phyloP scores from a whole-genome alignment of 257 asterid genomes.

The Gentiana dahurica region DNA sequence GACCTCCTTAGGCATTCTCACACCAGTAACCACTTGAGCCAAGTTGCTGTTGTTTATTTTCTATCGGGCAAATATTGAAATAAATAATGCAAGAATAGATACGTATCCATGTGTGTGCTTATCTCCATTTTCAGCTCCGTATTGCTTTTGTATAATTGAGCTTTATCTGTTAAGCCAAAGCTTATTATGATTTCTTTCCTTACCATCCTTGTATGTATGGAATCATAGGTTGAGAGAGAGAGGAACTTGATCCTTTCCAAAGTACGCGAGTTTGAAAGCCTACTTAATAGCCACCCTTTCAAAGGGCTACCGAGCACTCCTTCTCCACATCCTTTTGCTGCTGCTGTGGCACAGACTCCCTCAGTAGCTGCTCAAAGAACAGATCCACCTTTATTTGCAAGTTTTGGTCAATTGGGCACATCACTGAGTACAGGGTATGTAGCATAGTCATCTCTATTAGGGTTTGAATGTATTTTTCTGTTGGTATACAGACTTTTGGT shows the following conservation, averaged over 20 bases:
- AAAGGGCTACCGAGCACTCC: conserved; percentile 29
- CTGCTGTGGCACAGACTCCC: conserved; percentile 19
- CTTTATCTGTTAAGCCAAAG: background rate
- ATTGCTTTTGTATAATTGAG: background rate
- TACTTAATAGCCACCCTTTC: conserved; percentile 35
- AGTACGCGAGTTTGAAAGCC: conserved; percentile 61
- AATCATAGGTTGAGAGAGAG: conserved; percentile 72
- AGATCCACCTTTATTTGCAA: conserved; percentile 45
- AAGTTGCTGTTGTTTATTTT: too few relatives aligned
- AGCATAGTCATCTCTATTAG: conserved; percentile 12
- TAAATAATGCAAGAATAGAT: too few relatives aligned
- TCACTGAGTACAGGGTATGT: conserved; percentile 47
- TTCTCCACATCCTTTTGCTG: conserved; percentile 37
- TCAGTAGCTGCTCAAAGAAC: conserved; percentile 22
- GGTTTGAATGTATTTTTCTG: conserved; percentile 8
- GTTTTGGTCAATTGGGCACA: conserved; percentile 61
- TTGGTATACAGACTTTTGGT: background rate
- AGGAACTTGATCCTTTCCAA: conserved; percentile 55
- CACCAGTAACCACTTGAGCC: too few relatives aligned
- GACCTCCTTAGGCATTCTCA: too few relatives aligned
- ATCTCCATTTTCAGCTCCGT: background rate
- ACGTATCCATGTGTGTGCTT: too few relatives aligned
- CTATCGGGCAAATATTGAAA: too few relatives aligned
- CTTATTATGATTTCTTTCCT: conserved; percentile 1
- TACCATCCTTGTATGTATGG: conserved; percentile 14